Percentiles rank a stretch among this genome's conserved stretches.
phyloP scores from a whole-genome alignment of 2,329 filamentous ascomycete species.

The Fusarium scirpi region DNA sequence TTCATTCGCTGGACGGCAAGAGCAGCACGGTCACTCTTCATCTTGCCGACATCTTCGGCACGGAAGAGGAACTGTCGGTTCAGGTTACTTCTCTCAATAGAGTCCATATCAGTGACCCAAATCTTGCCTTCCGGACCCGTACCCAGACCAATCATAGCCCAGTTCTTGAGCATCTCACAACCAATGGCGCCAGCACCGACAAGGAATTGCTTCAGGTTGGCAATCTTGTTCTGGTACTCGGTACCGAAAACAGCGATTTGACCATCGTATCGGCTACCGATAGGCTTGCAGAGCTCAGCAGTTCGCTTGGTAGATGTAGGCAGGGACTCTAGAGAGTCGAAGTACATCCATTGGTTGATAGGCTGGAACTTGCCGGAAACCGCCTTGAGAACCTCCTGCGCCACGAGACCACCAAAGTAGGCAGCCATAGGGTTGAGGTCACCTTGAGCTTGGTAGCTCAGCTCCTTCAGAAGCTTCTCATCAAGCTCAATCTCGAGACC shows the following conservation, averaged over 20 bases:
- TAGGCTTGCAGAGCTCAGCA: conserved; percentile 88
- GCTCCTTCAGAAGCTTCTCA: conserved; percentile 90
- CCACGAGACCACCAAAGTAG: conserved; percentile 92
- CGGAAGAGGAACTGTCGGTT: conserved; percentile 98
- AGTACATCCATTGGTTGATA: conserved; percentile 96
- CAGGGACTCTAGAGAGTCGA: conserved; percentile 96
- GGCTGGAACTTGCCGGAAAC: conserved; percentile 98
- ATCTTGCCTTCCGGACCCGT: conserved; percentile 91
- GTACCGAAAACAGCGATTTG: conserved; percentile 96
- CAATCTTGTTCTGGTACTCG: conserved; percentile 93
- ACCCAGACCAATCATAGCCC: conserved; percentile 97
- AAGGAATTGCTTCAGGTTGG: conserved; percentile 90
- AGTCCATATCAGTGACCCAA: conserved; percentile 96
- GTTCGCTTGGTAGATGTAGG: conserved; percentile 80
- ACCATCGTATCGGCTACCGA: conserved; percentile 90
- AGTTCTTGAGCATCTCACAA: conserved; percentile 99
- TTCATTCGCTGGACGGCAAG: conserved; percentile 95
- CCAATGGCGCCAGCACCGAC: conserved; percentile 97
- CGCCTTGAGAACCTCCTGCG: conserved; percentile 95
- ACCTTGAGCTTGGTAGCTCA: conserved; percentile 93
- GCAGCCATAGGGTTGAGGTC: conserved; percentile 93
- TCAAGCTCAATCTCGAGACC: conserved; percentile 79
- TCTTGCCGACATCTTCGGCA: conserved; percentile 89
- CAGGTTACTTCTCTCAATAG: conserved; percentile 98
- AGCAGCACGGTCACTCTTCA: conserved; percentile 96